Evolutionary conservation across 768 basidiomycete genomes (phyloP), one percentile per base, ranked within the genome.

Genomic region (Tulasnella sp.): DNA sequence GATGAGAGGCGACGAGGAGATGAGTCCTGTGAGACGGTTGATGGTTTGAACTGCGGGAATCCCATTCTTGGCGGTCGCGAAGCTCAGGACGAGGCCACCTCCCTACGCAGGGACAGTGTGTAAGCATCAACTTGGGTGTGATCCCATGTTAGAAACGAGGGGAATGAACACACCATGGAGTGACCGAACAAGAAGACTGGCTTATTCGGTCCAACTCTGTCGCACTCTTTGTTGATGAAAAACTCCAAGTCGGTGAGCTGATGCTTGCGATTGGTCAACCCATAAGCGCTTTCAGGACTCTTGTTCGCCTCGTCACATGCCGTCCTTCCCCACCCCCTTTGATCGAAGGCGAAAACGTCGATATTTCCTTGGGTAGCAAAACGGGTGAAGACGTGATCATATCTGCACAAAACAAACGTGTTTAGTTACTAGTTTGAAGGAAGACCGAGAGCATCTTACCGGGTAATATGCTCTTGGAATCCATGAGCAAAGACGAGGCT

Each of bases 291-390:
- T 44, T 69, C 66, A 70, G 79, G 80, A 70, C 76, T 81, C 62
- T 78, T 68, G 38, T 64, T 29, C 61, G 73, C 72, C 19, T 67
- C 68, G 67, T 89, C 87, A 61, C 76, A 75, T 1, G 81, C 86
- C 2, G 88, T 90, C 49, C 78, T 75, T 1, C 89, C 89, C 65
- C 83, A 91, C 0, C 89, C 88, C 50, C 88, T 81, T 70, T 86
- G 83, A 74, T 90, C 88, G 66, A 78, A 85, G 1, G 85, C 71
- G 65, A 89, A 88, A 34, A 90, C 75, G 11, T 78, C 78, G 60
- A 90, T 74, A 5, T 38, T 38, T 1, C 77, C 80, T 38, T 73
- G 45, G 26, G 74, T 27, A 75, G 71, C 4, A 81, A 73, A 61
- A 71, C 65, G 9, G 76, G 48, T 74, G 66, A 88, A 88, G 59